Base-by-base conservation (phyloP, 768 basidiomycete genomes). In the Macrolepiota dolichaula region DNA sequence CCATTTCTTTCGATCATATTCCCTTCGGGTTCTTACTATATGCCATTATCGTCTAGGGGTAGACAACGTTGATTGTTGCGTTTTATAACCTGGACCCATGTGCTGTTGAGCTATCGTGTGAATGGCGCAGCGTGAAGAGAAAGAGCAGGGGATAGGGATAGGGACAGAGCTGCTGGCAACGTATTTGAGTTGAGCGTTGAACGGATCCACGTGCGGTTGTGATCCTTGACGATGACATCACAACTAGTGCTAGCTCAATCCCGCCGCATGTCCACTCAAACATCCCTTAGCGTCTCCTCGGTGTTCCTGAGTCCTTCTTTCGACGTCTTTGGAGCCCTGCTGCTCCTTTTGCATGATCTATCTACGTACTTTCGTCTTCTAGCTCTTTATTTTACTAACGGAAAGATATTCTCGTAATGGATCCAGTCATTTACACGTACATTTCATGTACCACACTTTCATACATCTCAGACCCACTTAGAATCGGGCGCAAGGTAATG, bases 181-280 rank as follows among this genome's bases (percentile, higher is more conserved):
- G 55, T 56, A 56, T 56, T 47, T 56, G 55, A 35, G 55, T 37
- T 37, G 55, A 19, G 5, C 7, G 3, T 15, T 15, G 51, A n/a
- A 40, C 54, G 42, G 24, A 12, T n/a, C 55, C 55, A 56, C 44
- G 44, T 56, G 55, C 40, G 46, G 35, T 32, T 32, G 17, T 44
- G 55, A 56, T 46, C 55, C 42, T 56, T 17, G 6, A 7, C 27
- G n/a, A 56, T 56, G 55, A 56, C 55, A 47, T 56, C 55, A 56
- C 55, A 11, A 1, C 32, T 51, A 27, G 50, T 7, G 29, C 29
- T 32, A 32, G 29, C 29, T 32, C 29, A 32, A 7, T n/a, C 29
- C 29, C 29, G 29, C 29, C 29, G 29, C 25, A 51, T n/a, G 17
- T 35, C 36, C 52, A 36, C 12, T 37, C 37, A 25, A 40, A 12